Base-by-base conservation (phyloP, 345 rosid genomes). In the Bruguiera sexangula region DNA sequence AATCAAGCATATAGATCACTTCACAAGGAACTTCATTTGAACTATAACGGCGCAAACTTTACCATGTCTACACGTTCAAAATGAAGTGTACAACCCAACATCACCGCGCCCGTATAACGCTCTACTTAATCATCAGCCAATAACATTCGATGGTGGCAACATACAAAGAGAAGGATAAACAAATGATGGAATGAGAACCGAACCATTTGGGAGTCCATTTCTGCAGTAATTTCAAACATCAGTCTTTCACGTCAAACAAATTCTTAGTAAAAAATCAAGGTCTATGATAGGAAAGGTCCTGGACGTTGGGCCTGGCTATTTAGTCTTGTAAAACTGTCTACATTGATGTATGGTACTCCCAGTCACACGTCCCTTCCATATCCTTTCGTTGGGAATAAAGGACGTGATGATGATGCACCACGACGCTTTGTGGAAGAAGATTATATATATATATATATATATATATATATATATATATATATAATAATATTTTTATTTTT, bases 321-420 rank as follows among this genome's bases (percentile, higher is more conserved):
- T 7, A 8, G 37, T 34, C 37, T 34, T 34, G 37, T 34, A 8
- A 8, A 34, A 94, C 96, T 7, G 88, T 89, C 96, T 96, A 91
- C 58, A 94, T 70, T 62, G 97, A 94, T 6, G 98, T 91, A 81
- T 88, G 27, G 97, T 94, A 75, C 93, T 89, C 75, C 96, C 97
- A 62, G 96, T 94, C 80, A 89, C 90, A 81, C 78, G 91, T 58
- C 98, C 97, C 7, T 32, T 1, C 36, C 36, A 32, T 32, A 0
- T 32, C 7, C 7, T 6, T 6, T 32, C 5, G 5, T 32, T 6
- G 36, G 36, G 36, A 32, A 32, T 5, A 31, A 31, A 31, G 32
- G 32, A 5, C 32, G 32, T 31, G 4, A 31, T 3, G 32, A 5
- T 31, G 3, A 24, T 24, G 24, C 24, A 24, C 24, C 32, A 31